phyloP scores from a whole-genome alignment of 2,329 filamentous ascomycete species.

The Albifimbria verrucaria region DNA sequence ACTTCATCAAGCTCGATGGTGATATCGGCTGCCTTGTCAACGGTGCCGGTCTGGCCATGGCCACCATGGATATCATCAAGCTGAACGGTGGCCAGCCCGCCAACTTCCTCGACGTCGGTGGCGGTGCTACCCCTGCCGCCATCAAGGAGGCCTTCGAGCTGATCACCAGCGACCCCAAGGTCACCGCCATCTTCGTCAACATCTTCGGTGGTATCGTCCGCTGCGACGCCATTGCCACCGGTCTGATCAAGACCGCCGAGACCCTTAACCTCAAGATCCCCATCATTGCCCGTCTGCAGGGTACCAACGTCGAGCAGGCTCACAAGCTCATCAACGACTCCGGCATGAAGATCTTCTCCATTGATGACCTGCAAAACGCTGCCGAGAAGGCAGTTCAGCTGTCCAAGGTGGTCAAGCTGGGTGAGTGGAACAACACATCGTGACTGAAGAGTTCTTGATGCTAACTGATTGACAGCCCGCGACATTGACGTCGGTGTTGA shows the following conservation, averaged over 20 bases:
- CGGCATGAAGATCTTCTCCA: slow-evolving; percentile 99
- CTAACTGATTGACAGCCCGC: slow-evolving; percentile 56
- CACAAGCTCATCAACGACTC: slow-evolving; percentile 94
- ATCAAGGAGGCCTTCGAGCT: slow-evolving; percentile 98
- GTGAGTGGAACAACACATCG: slow-evolving; percentile 47
- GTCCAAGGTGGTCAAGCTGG: slow-evolving; percentile 98
- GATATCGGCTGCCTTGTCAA: slow-evolving; percentile 99
- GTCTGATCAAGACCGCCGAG: slow-evolving; percentile 91
- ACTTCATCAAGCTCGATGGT: slow-evolving; percentile 99
- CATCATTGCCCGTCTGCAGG: slow-evolving; percentile 95
- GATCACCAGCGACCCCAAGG: slow-evolving; percentile 97
- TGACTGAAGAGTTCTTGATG: background rate
- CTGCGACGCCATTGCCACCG: slow-evolving; percentile 95
- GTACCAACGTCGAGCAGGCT: slow-evolving; percentile 95
- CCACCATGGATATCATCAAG: slow-evolving; percentile 99
- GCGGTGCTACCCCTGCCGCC: slow-evolving; percentile 92
- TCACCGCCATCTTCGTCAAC: slow-evolving; percentile 99
- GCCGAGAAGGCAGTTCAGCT: slow-evolving; percentile 99
- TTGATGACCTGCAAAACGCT: slow-evolving; percentile 94
- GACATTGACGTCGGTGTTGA: slow-evolving; percentile 97
- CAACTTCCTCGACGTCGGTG: slow-evolving; percentile 98
- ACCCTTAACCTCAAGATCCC: slow-evolving; percentile 94
- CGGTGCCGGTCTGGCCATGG: slow-evolving; percentile 98
- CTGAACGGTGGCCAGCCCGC: slow-evolving; percentile 93
- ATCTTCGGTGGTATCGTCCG: slow-evolving; percentile 99